Conservation (phyloP, 768 basidiomycete genomes). For the Melanogaster broomeanus region DNA sequence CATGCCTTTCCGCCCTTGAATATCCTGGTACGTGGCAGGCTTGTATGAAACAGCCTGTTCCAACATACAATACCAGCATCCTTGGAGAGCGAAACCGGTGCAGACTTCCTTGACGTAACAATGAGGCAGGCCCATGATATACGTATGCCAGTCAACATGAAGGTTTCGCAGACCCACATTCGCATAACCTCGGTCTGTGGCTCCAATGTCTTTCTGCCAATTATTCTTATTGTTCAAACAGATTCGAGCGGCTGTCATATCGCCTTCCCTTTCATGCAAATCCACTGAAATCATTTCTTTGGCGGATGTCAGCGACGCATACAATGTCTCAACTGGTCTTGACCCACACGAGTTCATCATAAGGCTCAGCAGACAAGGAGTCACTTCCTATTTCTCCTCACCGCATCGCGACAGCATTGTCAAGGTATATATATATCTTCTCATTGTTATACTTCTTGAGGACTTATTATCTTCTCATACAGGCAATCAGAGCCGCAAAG, state of each 20-base stretch:
- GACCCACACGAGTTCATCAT: slow-evolving; percentile 84
- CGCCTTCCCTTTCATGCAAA: slow-evolving; percentile 67
- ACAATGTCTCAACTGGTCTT: slow-evolving; percentile 76
- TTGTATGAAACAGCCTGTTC: not conserved
- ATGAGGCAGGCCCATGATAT: slow-evolving; percentile 67
- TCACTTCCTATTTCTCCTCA: slow-evolving; percentile 78
- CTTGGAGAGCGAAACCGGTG: slow-evolving; percentile 60
- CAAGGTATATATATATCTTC: slow-evolving; percentile 48
- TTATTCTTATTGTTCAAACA: slow-evolving; percentile 26
- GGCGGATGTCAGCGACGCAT: slow-evolving; percentile 83
- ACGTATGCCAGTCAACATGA: slow-evolving; percentile 70
- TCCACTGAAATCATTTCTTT: slow-evolving; percentile 82
- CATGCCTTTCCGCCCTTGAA: slow-evolving; percentile 46
- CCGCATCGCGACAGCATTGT: slow-evolving; percentile 68
- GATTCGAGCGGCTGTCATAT: slow-evolving; percentile 73
- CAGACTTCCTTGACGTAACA: slow-evolving; percentile 59
- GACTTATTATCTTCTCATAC: slow-evolving; percentile 3
- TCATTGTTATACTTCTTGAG: not conserved
- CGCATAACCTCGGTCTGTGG: slow-evolving; percentile 71
- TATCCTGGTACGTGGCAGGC: slow-evolving; percentile 51
- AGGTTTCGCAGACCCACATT: slow-evolving; percentile 69
- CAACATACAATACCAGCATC: slow-evolving; percentile 42
- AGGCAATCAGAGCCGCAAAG: slow-evolving; percentile 81
- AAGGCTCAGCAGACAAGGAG: slow-evolving; percentile 67
- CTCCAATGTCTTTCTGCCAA: not conserved